Evolutionary conservation across 805 yeast genomes (phyloP).

Genomic region (Zygosaccharomyces bailii): DNA sequence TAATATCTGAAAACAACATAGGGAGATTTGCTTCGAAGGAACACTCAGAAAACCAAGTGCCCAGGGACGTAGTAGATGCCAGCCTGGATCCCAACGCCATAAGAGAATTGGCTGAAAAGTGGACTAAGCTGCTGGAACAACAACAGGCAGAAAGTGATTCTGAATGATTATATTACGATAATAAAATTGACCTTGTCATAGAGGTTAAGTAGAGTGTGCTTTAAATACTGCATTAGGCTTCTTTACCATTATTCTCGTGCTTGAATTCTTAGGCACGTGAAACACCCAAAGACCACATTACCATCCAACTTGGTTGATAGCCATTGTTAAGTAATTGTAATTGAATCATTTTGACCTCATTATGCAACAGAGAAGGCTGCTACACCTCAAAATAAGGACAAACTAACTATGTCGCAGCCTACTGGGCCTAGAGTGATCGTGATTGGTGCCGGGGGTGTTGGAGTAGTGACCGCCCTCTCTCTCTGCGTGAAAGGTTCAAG

Average conservation of each 20-base stretch:
- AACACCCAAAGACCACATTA: no score
- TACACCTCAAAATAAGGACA: no score
- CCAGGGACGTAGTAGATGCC: conserved; percentile 86
- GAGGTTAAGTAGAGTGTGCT: no score
- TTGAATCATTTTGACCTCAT: not conserved
- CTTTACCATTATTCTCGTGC: no score
- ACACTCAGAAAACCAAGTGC: conserved; percentile 88
- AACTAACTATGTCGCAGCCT: not conserved
- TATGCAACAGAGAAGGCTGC: no score
- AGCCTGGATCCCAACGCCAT: conserved; percentile 63
- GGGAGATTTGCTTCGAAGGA: conserved; percentile 78
- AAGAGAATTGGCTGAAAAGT: conserved; percentile 61
- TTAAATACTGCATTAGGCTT: no score
- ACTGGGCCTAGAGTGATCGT: conserved; percentile 46
- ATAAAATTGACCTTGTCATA: no score
- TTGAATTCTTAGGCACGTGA: no score
- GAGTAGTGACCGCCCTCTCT: conserved; percentile 69
- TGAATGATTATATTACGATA: conserved; percentile 1
- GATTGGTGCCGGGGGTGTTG: conserved; percentile 86
- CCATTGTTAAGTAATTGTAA: not conserved
- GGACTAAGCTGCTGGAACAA: conserved; percentile 44
- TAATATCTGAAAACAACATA: conserved; percentile 65
- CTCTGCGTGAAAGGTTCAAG: conserved; percentile 47
- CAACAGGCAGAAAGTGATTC: conserved; percentile 25
- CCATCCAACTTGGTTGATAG: no score